Conservation (phyloP, 352 stramenopile species). For the Pythium volutum region DNA sequence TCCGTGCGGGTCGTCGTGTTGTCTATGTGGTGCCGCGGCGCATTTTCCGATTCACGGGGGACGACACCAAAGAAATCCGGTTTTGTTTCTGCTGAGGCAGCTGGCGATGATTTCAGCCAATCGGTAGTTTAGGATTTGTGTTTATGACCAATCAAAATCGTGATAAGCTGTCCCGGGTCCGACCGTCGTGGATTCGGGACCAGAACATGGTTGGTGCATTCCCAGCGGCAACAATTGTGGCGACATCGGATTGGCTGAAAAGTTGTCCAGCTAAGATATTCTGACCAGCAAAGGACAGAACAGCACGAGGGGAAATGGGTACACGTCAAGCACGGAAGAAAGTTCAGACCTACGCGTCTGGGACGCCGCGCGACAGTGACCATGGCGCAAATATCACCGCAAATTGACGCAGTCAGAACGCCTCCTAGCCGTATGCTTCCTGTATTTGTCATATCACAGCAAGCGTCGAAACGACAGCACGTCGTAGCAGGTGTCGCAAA, state of each 20-base stretch:
- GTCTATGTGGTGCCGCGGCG: background rate
- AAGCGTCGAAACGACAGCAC: slow-evolving; percentile 80
- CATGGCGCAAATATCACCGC: too few relatives aligned
- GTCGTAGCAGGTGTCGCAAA: slow-evolving; percentile 85
- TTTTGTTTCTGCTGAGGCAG: background rate
- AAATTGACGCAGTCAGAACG: too few relatives aligned
- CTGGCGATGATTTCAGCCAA: slow-evolving; percentile 5
- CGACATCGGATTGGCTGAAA: slow-evolving; percentile 23
- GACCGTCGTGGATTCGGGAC: slow-evolving; percentile 9
- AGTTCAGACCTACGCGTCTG: too few relatives aligned
- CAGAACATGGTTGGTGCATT: slow-evolving; percentile 15
- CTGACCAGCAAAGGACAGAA: slow-evolving; percentile 10
- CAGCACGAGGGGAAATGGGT: background rate
- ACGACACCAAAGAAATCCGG: slow-evolving; percentile 22
- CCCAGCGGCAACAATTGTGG: slow-evolving; percentile 20
- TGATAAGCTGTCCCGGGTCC: slow-evolving; percentile 14
- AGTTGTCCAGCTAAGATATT: slow-evolving; percentile 13
- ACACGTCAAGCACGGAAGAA: background rate
- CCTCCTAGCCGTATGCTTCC: too few relatives aligned
- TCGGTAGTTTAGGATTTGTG: background rate
- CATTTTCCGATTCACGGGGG: slow-evolving; percentile 21
- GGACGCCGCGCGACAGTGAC: too few relatives aligned
- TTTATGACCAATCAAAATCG: slow-evolving; percentile 14
- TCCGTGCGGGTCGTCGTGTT: background rate
- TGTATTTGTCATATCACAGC: slow-evolving; percentile 33